These are phyloP conservation scores for Monilinia laxa DNA, from an alignment of 2,329 filamentous ascomycete genomes.

Conservation along the genomic window DNA sequence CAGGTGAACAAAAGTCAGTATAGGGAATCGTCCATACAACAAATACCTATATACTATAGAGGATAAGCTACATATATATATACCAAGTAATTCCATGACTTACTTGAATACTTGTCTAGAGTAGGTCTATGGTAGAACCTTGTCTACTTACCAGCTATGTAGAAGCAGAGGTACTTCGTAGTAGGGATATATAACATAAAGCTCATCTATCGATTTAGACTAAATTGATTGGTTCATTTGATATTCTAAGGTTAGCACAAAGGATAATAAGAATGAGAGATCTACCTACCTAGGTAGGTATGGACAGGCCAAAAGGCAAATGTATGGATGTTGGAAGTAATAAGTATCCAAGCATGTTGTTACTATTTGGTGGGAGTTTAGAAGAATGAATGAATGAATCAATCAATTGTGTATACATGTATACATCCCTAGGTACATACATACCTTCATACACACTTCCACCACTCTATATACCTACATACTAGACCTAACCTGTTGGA, in stretches of 20 bases:
- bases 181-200: neutral
- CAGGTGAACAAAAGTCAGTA: neutral
- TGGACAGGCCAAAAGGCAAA: no score
- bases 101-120: neutral
- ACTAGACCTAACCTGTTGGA: no score
- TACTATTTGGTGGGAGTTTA: no score
- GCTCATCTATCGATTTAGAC: neutral
- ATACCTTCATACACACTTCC: no score
- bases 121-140: neutral
- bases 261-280: neutral
- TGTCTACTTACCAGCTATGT: neutral
- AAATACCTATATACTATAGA: neutral
- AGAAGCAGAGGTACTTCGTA: neutral
- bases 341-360: neutral
- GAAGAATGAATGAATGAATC: neutral
- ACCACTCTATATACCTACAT: neutral
- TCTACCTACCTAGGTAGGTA: no score
- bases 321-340: no score
- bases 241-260: slow-evolving; percentile 5
- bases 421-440: no score
- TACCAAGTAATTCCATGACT: no score
- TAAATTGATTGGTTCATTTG: neutral
- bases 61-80: no score
- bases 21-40: neutral
- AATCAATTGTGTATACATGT: neutral